A percentile compares a stretch with the other conserved stretches of the same genome.
Evolutionary conservation across 352 stramenopile genomes (phyloP).

Genomic region (Thalassiosira oceanica): DNA sequence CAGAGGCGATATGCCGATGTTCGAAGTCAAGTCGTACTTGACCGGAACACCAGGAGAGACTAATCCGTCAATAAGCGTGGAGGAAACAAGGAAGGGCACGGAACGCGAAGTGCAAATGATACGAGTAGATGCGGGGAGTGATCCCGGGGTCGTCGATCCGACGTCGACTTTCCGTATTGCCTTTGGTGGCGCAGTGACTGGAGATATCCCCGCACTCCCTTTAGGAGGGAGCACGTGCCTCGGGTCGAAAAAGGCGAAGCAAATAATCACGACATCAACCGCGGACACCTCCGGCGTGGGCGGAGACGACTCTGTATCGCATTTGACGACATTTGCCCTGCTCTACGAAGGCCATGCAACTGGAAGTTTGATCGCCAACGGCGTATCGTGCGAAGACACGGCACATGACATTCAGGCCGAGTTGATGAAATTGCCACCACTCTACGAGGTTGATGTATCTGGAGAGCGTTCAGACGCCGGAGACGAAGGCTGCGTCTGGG

Average conservation of each 20-base stretch:
- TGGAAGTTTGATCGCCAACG: slow-evolving; percentile 84
- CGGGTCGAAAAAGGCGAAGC: slow-evolving; percentile 71
- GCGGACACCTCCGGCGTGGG: slow-evolving; percentile 87
- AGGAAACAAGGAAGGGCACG: slow-evolving; percentile 75
- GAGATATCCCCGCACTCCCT: slow-evolving; percentile 84
- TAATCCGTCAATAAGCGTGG: slow-evolving; percentile 32
- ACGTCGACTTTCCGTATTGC: slow-evolving; percentile 62
- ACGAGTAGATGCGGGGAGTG: slow-evolving; percentile 44
- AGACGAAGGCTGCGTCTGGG: slow-evolving; percentile 86
- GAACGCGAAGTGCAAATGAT: slow-evolving; percentile 76
- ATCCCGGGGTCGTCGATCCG: slow-evolving; percentile 42
- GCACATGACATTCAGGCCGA: slow-evolving; percentile 62
- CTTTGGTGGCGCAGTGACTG: slow-evolving; percentile 79
- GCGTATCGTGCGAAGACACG: slow-evolving; percentile 83
- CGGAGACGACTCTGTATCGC: slow-evolving; percentile 87
- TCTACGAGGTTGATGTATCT: slow-evolving; percentile 59
- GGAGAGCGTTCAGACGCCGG: slow-evolving; percentile 25
- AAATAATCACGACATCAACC: slow-evolving; percentile 88
- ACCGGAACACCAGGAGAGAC: slow-evolving; percentile 25
- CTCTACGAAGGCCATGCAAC: slow-evolving; percentile 83
- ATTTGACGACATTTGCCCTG: slow-evolving; percentile 85
- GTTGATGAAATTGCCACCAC: slow-evolving; percentile 57
- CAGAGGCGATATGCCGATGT: slow-evolving; percentile 51
- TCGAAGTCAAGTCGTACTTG: slow-evolving; percentile 47
- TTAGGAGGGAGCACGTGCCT: slow-evolving; percentile 54